phyloP scores from a whole-genome alignment of 306 rosid genomes.

The Trifolium fragiferum region DNA sequence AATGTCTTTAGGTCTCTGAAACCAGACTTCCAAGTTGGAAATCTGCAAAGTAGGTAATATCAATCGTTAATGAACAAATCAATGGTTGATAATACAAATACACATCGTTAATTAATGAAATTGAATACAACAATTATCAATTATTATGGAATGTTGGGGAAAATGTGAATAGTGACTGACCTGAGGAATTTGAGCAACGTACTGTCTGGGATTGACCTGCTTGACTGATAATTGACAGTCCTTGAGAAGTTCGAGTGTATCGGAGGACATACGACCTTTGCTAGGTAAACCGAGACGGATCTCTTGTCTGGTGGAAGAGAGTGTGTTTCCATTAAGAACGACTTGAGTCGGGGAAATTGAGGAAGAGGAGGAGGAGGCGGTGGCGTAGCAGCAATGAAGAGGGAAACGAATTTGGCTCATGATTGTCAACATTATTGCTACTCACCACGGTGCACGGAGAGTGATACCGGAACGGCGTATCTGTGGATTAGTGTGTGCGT shows the following conservation, averaged over 20 bases:
- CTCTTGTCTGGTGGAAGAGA: slow-evolving; percentile 45
- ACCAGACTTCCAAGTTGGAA: slow-evolving; percentile 86
- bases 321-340: slow-evolving; percentile 49
- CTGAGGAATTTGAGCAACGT: slow-evolving; percentile 88
- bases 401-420: slow-evolving; percentile 42
- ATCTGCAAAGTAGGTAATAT: slow-evolving; percentile 55
- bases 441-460: background rate
- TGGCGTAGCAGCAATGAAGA: slow-evolving; percentile 43
- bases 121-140: too few species aligned
- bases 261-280: slow-evolving; percentile 90
- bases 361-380: background rate
- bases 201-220: slow-evolving; percentile 88
- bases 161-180: slow-evolving; percentile 37
- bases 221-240: slow-evolving; percentile 93
- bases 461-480: too few species aligned
- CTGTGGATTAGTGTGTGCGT: too few species aligned
- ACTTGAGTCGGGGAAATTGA: slow-evolving; percentile 50
- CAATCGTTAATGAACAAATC: background rate
- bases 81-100: too few species aligned
- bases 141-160: too few species aligned
- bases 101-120: too few species aligned
- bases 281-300: slow-evolving; percentile 88
- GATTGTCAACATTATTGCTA: slow-evolving; percentile 10
- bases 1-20: slow-evolving; percentile 87
- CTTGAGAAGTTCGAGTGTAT: slow-evolving; percentile 86